Evolutionary conservation across 148 eudicot species (phyloP).

Genomic region (Camellia lanceoleosa): DNA sequence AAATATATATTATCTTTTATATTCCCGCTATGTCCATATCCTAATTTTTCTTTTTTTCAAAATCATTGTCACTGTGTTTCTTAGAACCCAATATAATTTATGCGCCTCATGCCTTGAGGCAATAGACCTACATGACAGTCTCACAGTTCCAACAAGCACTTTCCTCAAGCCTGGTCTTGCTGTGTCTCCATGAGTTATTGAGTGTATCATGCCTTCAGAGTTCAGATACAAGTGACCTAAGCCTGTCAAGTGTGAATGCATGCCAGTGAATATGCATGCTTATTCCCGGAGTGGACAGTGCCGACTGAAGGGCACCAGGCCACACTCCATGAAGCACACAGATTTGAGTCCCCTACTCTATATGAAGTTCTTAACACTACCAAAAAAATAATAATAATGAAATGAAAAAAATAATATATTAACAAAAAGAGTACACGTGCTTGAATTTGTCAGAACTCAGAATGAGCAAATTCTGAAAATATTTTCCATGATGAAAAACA

Average conservation of each 20-base stretch:
- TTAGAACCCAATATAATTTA: background rate
- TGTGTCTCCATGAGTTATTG: background rate
- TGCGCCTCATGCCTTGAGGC: background rate
- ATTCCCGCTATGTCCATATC: too few species aligned
- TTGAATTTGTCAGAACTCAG: background rate
- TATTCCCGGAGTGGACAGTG: background rate
- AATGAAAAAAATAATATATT: too few species aligned
- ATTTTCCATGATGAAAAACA: background rate
- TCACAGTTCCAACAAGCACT: background rate
- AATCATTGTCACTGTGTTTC: background rate
- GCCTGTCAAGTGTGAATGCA: background rate
- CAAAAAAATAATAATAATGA: background rate
- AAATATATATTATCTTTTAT: too few species aligned
- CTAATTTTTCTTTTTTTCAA: too few species aligned
- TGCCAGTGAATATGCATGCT: background rate
- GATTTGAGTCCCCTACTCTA: background rate
- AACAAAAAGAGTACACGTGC: background rate
- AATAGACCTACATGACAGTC: background rate
- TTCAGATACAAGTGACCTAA: background rate
- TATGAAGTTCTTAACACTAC: background rate
- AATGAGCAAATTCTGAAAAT: background rate
- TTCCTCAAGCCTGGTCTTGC: background rate
- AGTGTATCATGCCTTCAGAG: background rate
- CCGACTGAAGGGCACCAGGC: background rate
- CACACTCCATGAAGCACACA: background rate